phyloP scores from a whole-genome alignment of 345 rosid species.

The Durio zibethinus region DNA sequence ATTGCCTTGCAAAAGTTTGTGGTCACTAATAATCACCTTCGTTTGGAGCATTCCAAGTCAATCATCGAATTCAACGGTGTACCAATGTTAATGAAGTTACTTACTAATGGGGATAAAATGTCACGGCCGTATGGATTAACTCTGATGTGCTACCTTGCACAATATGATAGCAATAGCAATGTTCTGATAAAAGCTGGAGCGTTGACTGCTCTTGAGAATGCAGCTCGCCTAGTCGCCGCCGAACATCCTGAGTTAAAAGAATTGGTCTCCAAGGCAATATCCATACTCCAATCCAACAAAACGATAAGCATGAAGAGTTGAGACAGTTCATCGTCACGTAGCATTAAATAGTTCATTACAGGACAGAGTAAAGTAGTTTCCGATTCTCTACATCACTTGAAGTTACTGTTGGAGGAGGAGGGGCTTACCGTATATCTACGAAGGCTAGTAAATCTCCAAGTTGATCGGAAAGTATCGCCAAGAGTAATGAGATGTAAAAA shows the following conservation, averaged over 20 bases:
- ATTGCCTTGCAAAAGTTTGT: slow-evolving; percentile 63
- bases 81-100: slow-evolving; percentile 50
- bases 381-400: neutral
- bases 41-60: slow-evolving; percentile 52
- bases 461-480: neutral
- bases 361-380: neutral
- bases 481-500: neutral
- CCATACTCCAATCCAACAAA: slow-evolving; percentile 41
- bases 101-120: slow-evolving; percentile 49
- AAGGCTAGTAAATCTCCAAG: neutral
- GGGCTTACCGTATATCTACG: neutral
- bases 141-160: slow-evolving; percentile 63
- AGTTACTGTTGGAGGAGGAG: neutral
- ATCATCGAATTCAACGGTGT: slow-evolving; percentile 20
- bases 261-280: slow-evolving; percentile 46
- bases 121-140: slow-evolving; percentile 39
- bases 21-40: slow-evolving; percentile 51
- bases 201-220: slow-evolving; percentile 65
- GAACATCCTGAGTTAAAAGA: slow-evolving; percentile 60
- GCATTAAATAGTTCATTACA: neutral
- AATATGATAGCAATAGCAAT: slow-evolving; percentile 50
- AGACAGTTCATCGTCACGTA: neutral
- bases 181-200: slow-evolving; percentile 60
- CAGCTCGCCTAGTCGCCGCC: slow-evolving; percentile 38
- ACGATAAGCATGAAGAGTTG: neutral